Base-by-base conservation (phyloP, 441 rosid genomes). In the Manihot esculenta region DNA sequence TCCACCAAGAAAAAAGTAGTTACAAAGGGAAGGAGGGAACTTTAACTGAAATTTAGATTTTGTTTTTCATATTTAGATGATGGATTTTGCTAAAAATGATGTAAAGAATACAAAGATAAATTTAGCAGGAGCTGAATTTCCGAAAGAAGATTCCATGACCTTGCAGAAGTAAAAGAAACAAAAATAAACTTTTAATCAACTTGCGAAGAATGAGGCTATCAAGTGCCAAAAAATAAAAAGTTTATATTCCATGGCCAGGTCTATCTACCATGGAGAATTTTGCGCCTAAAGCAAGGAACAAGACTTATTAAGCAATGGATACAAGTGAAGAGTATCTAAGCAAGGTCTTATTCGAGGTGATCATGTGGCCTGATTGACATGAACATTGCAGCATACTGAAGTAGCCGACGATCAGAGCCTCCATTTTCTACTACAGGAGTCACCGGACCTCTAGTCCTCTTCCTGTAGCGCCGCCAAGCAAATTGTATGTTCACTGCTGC, bases 361-460 rank as follows among this genome's bases (percentile, higher is more conserved):
- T 89, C 95, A 63, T 89, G 92, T 49, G 95, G 95, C 71, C 89
- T 83, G 17, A 89, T 64, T 24, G 95, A 86, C 95, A 89, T 73
- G 78, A 89, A 89, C 89, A 89, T 79, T 1, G 92, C 92, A 55
- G 94, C 94, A 70, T 86, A 89, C 69, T 79, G 87, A 11, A 80
- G 76, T 51, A 89, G 82, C 70, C 80, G 58, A 12, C 82, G 79
- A 5, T 84, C 86, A 6, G 66, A 51, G 21, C 78, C 69, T 23
- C 77, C 84, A 14, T 64, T 78, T 18, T 72, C 79, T 4, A 10
- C 11, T 8, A 68, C 79, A 77, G 79, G 72, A 69, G 48, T 66
- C 79, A 83, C 75, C 0, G 82, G 81, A 54, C 82, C 84, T 68
- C 84, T 68, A 5, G 82, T 82, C 85, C 87, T 84, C 70, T 17